Conservation (phyloP, 306 rosid species). For the barrel medic (Medicago truncatula) region MtrunA17r5.0-ANR NC_053043.1:42438001-42438500, state of each 20-base stretch:
- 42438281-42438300: conserved; percentile 76
- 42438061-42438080: conserved; percentile 3
- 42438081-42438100: conserved; percentile 71
- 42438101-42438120: conserved; percentile 90
- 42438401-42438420: conserved; percentile 45
- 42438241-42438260: conserved; percentile 65
- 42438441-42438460: conserved; percentile 54
- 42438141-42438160: conserved; percentile 99
- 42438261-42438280: conserved; percentile 72
- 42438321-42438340: conserved; percentile 44
- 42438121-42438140: conserved; percentile 88
- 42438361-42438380: conserved; percentile 35
- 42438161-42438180: conserved; percentile 93
- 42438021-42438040: conserved; percentile 39
- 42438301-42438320: conserved; percentile 54
- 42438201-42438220: conserved; percentile 69
- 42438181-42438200: conserved; percentile 93
- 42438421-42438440: conserved; percentile 53
- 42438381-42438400: conserved; percentile 41
- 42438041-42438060: conserved; percentile 1
- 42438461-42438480: conserved; percentile 45
- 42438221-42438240: conserved; percentile 79
- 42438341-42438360: conserved; percentile 21
- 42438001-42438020: conserved; percentile 33
- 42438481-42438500: conserved; percentile 66